A percentile compares a stretch with the other conserved stretches of the same genome.
Conservation (phyloP, 1,139 yeast genomes). For the Saccharomycopsis hybrid region DNA sequence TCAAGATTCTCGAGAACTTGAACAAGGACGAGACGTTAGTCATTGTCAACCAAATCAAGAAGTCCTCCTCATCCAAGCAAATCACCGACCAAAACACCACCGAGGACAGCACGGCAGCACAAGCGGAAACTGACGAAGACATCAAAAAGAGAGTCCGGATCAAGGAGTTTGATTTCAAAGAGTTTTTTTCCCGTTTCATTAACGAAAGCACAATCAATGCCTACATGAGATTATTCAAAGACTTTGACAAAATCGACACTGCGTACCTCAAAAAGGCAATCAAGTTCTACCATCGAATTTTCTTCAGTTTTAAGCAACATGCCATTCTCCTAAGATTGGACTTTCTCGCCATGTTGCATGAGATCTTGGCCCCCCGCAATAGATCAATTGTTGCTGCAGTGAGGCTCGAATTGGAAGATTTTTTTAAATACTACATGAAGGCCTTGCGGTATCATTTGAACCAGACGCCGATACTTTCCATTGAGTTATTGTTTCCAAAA, state of each 20-base stretch:
- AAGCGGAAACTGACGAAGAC: constrained; percentile 28
- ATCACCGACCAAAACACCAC: constrained; percentile 36
- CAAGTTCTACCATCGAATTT: constrained; percentile 65
- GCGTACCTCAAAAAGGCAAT: constrained; percentile 59
- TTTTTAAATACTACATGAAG: constrained; percentile 62
- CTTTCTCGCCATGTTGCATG: constrained; percentile 52
- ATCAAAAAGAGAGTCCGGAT: constrained; percentile 25
- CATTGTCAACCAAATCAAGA: constrained; percentile 46
- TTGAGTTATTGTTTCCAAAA: constrained; percentile 66
- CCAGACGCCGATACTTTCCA: constrained; percentile 49
- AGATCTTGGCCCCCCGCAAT: constrained; percentile 33
- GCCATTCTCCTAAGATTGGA: constrained; percentile 67
- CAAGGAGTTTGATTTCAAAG: constrained; percentile 38
- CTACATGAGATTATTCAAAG: constrained; percentile 37
- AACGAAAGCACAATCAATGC: constrained; percentile 40
- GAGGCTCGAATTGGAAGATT: constrained; percentile 56
- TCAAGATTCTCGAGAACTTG: constrained; percentile 64
- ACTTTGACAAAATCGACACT: constrained; percentile 53
- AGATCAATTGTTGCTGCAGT: constrained; percentile 28
- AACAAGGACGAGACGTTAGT: constrained; percentile 56
- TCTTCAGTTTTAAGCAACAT: constrained; percentile 58
- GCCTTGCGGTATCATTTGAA: constrained; percentile 46
- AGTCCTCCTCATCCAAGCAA: constrained; percentile 21
- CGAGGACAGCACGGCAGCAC: constrained; percentile 29
- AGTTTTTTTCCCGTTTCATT: constrained; percentile 34